Evolutionary conservation across 1,284 basidiomycete species (phyloP), one percentile per base, ranked within the genome.

Genomic region (Dichomitus squalens): DNA sequence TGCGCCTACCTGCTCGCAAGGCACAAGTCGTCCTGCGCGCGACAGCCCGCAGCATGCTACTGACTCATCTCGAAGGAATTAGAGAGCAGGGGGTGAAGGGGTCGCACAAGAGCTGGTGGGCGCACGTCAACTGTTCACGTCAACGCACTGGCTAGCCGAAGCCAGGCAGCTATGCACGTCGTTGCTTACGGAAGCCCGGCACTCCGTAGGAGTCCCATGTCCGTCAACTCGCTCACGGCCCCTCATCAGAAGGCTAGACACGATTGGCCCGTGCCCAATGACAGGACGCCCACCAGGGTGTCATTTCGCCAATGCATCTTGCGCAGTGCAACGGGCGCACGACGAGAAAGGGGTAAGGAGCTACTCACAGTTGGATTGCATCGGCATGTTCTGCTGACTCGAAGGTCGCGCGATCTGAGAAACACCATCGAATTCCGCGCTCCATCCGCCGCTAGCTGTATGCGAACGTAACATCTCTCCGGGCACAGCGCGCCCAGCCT

Each of bases 391-490:
- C 47, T 65, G 62, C 58, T 68, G 66, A 29, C 34, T 51, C 41
- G 50, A 44, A 43, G 54, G 58, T 21, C 46, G 54, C 36, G 39
- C 43, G 27, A 50, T 56, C 53, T 53, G 63, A 44, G 46, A 50
- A 11, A 44, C 62, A n/a, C 55, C 52, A n/a, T 67, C 65, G 41
- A 74, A 74, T 56, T 73, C 70, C 27, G 66, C 53, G 47, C 72
- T 66, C 74, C 73, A 74, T 18, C 63, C 55, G 25, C 55, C 51
- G 38, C 29, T 27, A 29, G 51, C 40, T 20, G 51, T 21, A 11
- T 59, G 54, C 44, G 51, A 36, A 27, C 56, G 65, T 21, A 57
- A 46, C 36, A 58, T 36, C 38, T 68, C 64, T 16, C 54, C 41
- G 21, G 64, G 60, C 23, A 63, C 40, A 7, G 55, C 38, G 7